These are phyloP conservation scores for Scedosporium aurantiacum DNA, from an alignment of 2,329 filamentous ascomycete species.

Conservation along the genomic window DNA sequence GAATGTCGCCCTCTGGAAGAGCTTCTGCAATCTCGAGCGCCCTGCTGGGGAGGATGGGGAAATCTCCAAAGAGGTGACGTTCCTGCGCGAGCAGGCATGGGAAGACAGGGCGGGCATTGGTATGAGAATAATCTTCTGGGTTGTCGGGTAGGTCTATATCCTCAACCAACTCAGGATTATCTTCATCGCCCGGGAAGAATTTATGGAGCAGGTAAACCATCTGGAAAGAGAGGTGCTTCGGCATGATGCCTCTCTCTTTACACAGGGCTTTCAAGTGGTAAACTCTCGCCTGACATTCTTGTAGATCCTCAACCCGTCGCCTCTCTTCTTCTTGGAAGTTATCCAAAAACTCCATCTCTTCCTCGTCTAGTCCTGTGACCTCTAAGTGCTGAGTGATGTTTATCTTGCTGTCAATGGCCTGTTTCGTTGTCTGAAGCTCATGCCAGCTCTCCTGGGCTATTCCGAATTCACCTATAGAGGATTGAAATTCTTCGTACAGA, in stretches of 20 bases:
- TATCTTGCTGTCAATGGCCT: not conserved
- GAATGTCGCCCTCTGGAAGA: conserved; percentile 24
- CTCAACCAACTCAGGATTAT: conserved; percentile 25
- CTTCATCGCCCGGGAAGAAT: conserved; percentile 18
- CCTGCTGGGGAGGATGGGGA: conserved; percentile 27
- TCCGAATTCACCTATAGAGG: conserved; percentile 32
- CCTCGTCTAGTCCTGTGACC: conserved; percentile 19
- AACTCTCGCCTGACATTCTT: conserved; percentile 17
- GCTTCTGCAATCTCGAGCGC: conserved; percentile 28
- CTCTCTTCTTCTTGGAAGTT: conserved; percentile 27
- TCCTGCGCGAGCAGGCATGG: conserved; percentile 37
- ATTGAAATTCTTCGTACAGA: conserved; percentile 31
- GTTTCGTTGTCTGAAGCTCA: conserved; percentile 22
- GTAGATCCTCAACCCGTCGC: conserved; percentile 21
- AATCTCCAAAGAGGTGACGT: conserved; percentile 27
- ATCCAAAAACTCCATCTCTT: conserved; percentile 32
- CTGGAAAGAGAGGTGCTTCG: conserved; percentile 20
- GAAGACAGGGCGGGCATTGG: conserved; percentile 27
- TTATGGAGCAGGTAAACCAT: conserved; percentile 2
- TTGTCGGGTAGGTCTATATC: conserved; percentile 29
- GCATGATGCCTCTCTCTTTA: conserved; percentile 28
- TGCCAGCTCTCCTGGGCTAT: conserved; percentile 35
- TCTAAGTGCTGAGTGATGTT: not conserved
- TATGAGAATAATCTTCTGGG: conserved; percentile 11
- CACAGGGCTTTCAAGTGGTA: conserved; percentile 26